These are phyloP conservation scores for Tagetes erecta DNA, from an alignment of 129 eudicot genomes.

Conservation along the genomic window DNA sequence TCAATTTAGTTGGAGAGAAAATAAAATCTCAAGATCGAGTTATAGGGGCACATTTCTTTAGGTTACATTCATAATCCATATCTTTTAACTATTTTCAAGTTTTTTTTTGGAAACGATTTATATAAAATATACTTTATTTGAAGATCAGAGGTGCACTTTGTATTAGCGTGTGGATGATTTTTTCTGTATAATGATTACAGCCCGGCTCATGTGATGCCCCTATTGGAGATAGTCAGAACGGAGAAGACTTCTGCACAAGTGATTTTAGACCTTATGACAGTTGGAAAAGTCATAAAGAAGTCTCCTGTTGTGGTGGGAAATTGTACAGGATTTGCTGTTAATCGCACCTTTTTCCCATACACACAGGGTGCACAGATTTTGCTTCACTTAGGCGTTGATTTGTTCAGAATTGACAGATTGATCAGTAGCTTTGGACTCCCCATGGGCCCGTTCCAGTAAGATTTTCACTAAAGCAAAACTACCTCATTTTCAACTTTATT, in stretches of 20 bases:
- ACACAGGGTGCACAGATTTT: conserved; percentile 72
- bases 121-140: background rate
- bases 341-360: conserved; percentile 91
- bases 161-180: background rate
- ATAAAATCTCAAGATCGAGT: conserved; percentile 77
- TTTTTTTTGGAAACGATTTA: background rate
- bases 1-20: conserved; percentile 77
- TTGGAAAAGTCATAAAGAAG: conserved; percentile 81
- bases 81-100: background rate
- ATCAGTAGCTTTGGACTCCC: conserved; percentile 88
- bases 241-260: conserved; percentile 96
- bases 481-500: background rate
- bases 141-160: background rate
- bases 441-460: conserved; percentile 97
- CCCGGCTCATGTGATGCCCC: conserved; percentile 97
- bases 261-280: conserved; percentile 84
- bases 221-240: conserved; percentile 87
- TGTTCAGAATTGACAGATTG: conserved; percentile 80
- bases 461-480: conserved; percentile 25
- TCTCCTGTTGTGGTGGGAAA: conserved; percentile 94
- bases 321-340: conserved; percentile 94
- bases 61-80: conserved; percentile 45
- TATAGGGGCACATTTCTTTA: conserved; percentile 97
- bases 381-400: conserved; percentile 82
- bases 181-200: conserved; percentile 42